A percentile compares a stretch with the other conserved stretches of the same genome.
Evolutionary conservation across 805 yeast species (phyloP).

Genomic region (Ogataea pilisensis): DNA sequence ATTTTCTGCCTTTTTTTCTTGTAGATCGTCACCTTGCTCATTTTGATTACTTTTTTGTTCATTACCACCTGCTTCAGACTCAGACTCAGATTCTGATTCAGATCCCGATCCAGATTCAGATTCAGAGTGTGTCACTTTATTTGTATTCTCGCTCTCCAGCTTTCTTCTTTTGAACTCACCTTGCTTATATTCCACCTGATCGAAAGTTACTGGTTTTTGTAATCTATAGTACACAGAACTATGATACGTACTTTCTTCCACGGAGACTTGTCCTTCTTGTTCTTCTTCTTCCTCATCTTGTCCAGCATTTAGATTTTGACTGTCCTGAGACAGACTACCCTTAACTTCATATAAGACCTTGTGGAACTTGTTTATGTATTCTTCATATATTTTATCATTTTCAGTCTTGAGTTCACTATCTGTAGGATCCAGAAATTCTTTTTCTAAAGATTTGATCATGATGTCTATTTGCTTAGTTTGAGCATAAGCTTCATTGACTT

Average conservation of each 20-base stretch:
- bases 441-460: constrained; percentile 13
- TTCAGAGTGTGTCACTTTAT: too few species aligned
- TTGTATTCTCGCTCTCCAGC: neutral
- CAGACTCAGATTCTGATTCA: neutral
- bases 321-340: constrained; percentile 14
- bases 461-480: constrained; percentile 11
- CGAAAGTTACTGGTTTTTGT: constrained; percentile 10
- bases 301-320: constrained; percentile 15
- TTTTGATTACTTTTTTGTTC: neutral
- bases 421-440: constrained; percentile 21
- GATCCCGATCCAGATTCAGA: neutral
- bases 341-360: constrained; percentile 23
- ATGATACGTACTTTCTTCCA: constrained; percentile 7
- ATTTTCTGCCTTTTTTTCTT: neutral
- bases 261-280: constrained; percentile 8
- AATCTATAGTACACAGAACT: constrained; percentile 16
- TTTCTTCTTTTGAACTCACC: constrained; percentile 12
- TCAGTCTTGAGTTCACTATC: constrained; percentile 11
- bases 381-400: constrained; percentile 19
- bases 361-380: constrained; percentile 16
- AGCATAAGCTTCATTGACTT: constrained; percentile 2
- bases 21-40: neutral
- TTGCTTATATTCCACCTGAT: constrained; percentile 11
- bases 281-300: constrained; percentile 15
- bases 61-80: neutral